Base-by-base conservation (phyloP, 2,329 filamentous ascomycete species). In the Nemania diffusa region DNA sequence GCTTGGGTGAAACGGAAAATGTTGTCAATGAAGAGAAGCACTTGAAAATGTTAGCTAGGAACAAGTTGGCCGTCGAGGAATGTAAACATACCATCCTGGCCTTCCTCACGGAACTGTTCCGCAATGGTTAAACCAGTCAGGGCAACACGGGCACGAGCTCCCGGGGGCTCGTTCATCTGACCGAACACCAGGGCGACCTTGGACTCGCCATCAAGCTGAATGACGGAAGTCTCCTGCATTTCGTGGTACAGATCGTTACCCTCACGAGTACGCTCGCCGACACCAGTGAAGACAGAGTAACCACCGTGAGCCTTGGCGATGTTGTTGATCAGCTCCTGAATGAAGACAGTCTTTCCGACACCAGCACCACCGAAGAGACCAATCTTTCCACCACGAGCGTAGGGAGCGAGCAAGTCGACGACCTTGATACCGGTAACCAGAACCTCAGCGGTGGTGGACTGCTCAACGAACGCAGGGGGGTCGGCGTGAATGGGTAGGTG, bases 221-320 rank as follows among this genome's bases (percentile, higher is more conserved):
- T 99, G 89, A 99, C 96, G 81, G 92, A 93, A 77, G 96, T 99
- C 88, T 99, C 95, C 89, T 98, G 96, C 96, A 99, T 99, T 90
- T 99, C 96, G 87, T 99, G 95, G 92, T 99, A 99, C 89, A 99
- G 85, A 91, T 99, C 96, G 91, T 99, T 99, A 90, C 96, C 96
- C 91, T 99, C 96, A 93, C 96, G 96, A 82, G 96, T 99, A 89
- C 96, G 95, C 92, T 99, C 96, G 84, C 96, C 96, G 85, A 99
- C 96, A 95, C 96, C 96, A 82, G 94, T 97, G 92, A 99, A 99
- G 83, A 99, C 96, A 76, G 96, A 99, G 92, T 97, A 99, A 97
- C 96, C 96, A 97, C 96, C 96, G 88, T 99, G 96, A 78, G 96
- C 96, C 91, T 98, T 98, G 86, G 96, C 96, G 82, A 99, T 98